Conservation (phyloP, 208 protist genomes). For the Herpetomonas samuelpessoai region DNA sequence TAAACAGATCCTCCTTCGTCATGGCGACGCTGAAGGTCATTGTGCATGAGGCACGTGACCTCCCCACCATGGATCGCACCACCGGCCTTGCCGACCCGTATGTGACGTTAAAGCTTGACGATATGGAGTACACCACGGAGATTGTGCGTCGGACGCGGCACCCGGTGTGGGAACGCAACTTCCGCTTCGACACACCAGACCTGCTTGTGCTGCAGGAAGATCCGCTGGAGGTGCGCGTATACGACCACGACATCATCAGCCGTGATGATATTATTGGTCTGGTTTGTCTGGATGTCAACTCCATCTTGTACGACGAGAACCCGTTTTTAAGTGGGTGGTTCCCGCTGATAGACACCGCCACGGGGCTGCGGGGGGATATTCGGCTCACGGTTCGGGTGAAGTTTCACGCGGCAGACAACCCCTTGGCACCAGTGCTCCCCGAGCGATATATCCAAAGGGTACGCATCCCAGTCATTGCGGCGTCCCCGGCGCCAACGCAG, state of each 20-base stretch:
- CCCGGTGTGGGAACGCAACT: constrained; percentile 80
- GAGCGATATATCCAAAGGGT: constrained; percentile 51
- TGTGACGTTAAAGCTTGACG: constrained; percentile 74
- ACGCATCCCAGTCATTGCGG: too few species aligned
- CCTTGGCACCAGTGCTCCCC: constrained; percentile 70
- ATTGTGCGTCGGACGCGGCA: constrained; percentile 74
- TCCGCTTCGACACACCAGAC: constrained; percentile 83
- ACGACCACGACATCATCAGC: constrained; percentile 95
- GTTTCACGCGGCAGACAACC: constrained; percentile 88
- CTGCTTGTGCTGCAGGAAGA: constrained; percentile 93
- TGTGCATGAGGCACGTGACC: constrained; percentile 86
- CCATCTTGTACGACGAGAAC: constrained; percentile 70
- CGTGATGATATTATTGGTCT: constrained; percentile 94
- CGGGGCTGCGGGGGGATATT: constrained; percentile 82
- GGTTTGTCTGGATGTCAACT: constrained; percentile 92
- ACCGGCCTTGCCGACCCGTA: constrained; percentile 89
- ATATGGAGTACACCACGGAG: constrained; percentile 75
- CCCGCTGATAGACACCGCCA: constrained; percentile 83
- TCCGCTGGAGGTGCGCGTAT: constrained; percentile 92
- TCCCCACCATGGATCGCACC: constrained; percentile 91
- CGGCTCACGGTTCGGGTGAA: constrained; percentile 88
- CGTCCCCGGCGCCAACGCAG: too few species aligned
- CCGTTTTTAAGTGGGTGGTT: constrained; percentile 88
- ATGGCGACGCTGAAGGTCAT: constrained; percentile 92
- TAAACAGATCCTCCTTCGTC: neutral